Evolutionary conservation across 257 asterid genomes (phyloP), one percentile per base, ranked within the genome.

Genomic region (Penstemon barbatus): DNA sequence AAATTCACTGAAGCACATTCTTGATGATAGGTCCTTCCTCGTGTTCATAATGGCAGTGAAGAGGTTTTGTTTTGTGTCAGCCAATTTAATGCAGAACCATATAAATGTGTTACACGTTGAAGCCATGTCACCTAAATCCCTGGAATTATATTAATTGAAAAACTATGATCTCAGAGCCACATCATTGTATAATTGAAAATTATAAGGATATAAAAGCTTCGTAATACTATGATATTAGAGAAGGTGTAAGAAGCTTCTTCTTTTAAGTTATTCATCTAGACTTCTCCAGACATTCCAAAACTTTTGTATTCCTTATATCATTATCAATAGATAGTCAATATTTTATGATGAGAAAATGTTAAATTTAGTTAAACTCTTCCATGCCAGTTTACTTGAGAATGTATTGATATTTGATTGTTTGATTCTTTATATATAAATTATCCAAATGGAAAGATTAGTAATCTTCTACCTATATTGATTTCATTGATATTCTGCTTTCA

Each of bases 191-290:
- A n/a, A 69, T 43, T 67, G 42, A 38, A 46, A 49, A 49, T 40
- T 49, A 9, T 36, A 58, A 38, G 74, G 74, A 51, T 15, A 12
- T 6, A 9, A 71, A 61, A 50, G 13, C 59, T 15, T n/a, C 19
- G 36, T 9, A 18, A 38, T 59, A 25, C 4, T 38, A 40, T 25
- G 33, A 19, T 42, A 41, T 57, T 61, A 19, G 39, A 6, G 45
- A 19, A 19, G 7, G 44, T 8, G 46, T 37, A 18, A 33, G 52
- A 12, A 41, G 51, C 11, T 46, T 6, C 51, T 7, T 13, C 15
- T 60, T n/a, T 38, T 25, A 40, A 7, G 49, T 61, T 71, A 40
- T 40, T 49, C 48, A 33, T 25, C 40, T 15, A 46, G 57, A 42
- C 9, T 61, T 70, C 15, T 61, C 63, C 7, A 15, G 36, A 57